Conservation (phyloP, 2,329 filamentous ascomycete genomes). For the Magnaporthiopsis incrustans region DNA sequence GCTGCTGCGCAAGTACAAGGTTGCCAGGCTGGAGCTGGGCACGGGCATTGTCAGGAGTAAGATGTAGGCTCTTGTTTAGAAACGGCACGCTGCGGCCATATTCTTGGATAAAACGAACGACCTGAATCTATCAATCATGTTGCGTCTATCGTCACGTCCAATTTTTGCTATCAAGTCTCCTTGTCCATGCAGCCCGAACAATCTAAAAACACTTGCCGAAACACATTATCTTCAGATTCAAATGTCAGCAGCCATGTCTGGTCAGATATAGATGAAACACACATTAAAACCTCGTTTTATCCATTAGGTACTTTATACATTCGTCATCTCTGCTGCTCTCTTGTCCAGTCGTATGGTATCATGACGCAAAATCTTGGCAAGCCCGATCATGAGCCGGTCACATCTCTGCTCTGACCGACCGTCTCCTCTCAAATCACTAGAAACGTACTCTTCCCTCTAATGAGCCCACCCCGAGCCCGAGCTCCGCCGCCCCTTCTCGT, state of each 20-base stretch:
- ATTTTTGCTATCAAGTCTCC: too few species aligned
- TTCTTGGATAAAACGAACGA: not conserved
- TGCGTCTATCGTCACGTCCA: too few species aligned
- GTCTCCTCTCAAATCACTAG: not conserved
- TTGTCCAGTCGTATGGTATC: not conserved
- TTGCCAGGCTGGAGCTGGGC: slow-evolving; percentile 40
- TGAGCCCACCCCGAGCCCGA: slow-evolving; percentile 26
- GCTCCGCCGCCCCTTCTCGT: slow-evolving; percentile 66
- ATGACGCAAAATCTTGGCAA: not conserved
- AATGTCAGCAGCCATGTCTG: too few species aligned
- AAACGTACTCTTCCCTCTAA: not conserved
- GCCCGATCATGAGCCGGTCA: not conserved
- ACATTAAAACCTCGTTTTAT: not conserved
- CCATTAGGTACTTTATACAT: not conserved
- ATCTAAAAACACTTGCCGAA: too few species aligned
- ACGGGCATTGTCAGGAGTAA: slow-evolving; percentile 30
- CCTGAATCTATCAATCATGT: too few species aligned
- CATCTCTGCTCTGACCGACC: not conserved
- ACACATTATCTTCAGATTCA: too few species aligned
- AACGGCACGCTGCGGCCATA: not conserved
- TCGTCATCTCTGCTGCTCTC: not conserved
- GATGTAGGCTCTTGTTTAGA: not conserved
- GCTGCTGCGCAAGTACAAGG: slow-evolving; percentile 53
- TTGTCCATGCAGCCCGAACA: too few species aligned
- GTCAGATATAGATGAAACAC: not conserved